Percentiles rank a stretch among this genome's conserved stretches.
Conservation (phyloP, 805 yeast genomes). For the Myxozyma mucilagina region DNA sequence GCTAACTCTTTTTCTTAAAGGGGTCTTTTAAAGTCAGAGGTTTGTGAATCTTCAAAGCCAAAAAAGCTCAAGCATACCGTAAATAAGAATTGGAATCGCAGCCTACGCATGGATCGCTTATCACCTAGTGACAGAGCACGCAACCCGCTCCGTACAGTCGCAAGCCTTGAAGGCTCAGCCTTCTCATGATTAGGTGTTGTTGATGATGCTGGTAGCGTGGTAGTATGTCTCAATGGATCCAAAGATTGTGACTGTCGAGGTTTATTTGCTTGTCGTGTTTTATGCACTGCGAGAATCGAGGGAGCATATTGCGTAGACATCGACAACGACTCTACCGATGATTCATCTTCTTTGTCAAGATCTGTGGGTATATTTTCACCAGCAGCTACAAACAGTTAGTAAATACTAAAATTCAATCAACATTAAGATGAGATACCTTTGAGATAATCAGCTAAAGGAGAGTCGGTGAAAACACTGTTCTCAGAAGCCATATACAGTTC, state of each 20-base stretch:
- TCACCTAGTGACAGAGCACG: slow-evolving; percentile 16
- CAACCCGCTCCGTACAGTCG: background rate
- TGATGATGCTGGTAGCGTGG: background rate
- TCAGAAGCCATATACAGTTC: slow-evolving; percentile 17
- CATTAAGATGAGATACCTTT: background rate
- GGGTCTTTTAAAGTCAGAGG: slow-evolving; percentile 9
- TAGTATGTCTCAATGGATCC: background rate
- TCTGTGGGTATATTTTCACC: slow-evolving; percentile 10
- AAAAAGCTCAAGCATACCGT: slow-evolving; percentile 14
- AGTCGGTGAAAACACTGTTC: slow-evolving; percentile 21
- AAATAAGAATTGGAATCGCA: slow-evolving; percentile 24
- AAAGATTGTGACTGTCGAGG: background rate
- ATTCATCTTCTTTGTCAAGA: slow-evolving; percentile 8
- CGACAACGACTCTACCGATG: slow-evolving; percentile 1
- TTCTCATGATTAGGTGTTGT: background rate
- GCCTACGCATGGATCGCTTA: slow-evolving; percentile 14
- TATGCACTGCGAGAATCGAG: background rate
- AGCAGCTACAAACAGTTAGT: slow-evolving; percentile 2
- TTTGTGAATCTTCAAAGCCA: background rate
- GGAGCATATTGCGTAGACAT: slow-evolving; percentile 1
- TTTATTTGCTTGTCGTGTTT: background rate
- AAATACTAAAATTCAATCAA: background rate
- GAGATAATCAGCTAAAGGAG: slow-evolving; percentile 28
- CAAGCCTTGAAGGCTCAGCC: background rate
- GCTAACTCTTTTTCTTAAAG: slow-evolving; percentile 15